Evolutionary conservation across 768 basidiomycete species (phyloP).

Genomic region (Hydnum rufescens): DNA sequence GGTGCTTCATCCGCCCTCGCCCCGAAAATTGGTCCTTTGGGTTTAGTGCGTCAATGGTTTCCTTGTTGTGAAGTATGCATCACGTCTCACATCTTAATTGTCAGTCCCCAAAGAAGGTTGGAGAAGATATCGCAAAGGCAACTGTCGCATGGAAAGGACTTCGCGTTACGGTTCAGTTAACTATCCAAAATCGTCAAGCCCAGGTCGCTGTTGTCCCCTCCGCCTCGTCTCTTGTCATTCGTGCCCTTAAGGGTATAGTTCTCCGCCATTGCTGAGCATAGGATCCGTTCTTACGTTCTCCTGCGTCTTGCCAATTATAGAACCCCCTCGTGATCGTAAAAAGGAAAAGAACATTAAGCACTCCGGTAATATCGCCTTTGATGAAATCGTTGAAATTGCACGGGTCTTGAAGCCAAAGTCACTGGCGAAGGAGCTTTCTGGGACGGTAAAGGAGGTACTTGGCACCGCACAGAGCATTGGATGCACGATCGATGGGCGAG

Average conservation of each 20-base stretch:
- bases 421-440: constrained; percentile 74
- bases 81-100: background rate
- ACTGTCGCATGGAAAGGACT: constrained; percentile 98
- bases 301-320: constrained; percentile 23
- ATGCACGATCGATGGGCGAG: constrained; percentile 86
- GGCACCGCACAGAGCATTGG: constrained; percentile 94
- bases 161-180: constrained; percentile 94
- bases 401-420: constrained; percentile 93
- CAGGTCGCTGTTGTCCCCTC: constrained; percentile 91
- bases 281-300: background rate
- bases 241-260: constrained; percentile 91
- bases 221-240: constrained; percentile 93
- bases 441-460: constrained; percentile 90
- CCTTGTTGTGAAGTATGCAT: background rate
- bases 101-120: constrained; percentile 99
- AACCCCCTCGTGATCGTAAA: constrained; percentile 97
- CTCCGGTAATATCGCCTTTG: constrained; percentile 78
- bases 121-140: constrained; percentile 99
- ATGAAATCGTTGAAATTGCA: constrained; percentile 88
- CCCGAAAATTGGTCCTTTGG: constrained; percentile 99
- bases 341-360: constrained; percentile 99
- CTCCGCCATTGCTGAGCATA: constrained; percentile 12
- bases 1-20: constrained; percentile 97
- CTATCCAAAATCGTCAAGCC: constrained; percentile 99
- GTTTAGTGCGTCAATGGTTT: constrained; percentile 52